Base-by-base conservation (phyloP, 2,329 filamentous ascomycete genomes). In the Curvularia sp. region DNA sequence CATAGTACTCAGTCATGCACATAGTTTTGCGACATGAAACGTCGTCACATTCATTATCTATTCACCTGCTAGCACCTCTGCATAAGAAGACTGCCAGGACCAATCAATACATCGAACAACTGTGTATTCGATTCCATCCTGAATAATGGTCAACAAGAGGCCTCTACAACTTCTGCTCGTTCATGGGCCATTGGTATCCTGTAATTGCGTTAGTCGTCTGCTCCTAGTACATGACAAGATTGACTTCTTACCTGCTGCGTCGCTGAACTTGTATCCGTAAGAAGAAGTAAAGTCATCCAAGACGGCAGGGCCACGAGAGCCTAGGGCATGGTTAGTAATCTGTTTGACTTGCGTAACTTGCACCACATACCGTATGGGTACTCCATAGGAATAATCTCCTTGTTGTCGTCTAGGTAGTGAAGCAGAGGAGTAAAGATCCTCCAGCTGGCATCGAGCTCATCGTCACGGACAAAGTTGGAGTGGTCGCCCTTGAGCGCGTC, bases 371-470 rank as follows among this genome's bases (percentile, higher is more conserved):
- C 95, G 77, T 99, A 99, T 67, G 96, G 94, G 82, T 99, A 99
- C 76, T 97, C 94, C 95, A 99, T 99, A 26, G 95, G 95, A 60
- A 97, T 91, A 67, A 99, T 98, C 82, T 99, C 95, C 86, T 97
- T 97, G 86, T 98, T 97, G 77, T 97, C 93, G 67, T 99, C 96
- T 12, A 99, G 88, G 82, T 99, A 99, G 84, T 99, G 94, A 64
- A 99, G 85, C 38, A 99, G 89, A 68, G 95, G 95, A 1, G 93
- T 96, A 82, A 99, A 99, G 80, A 99, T 96, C 79, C 93, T 92
- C 95, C 95, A 99, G 82, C 91, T 95, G 60, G 95, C 93, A 74
- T 99, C 95, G 30, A 99, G 86, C 83, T 99, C 95, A 75, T 79
- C 77, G 62, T 79, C 77, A 69, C 77, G 75, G 39, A 78, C 77